A percentile compares a stretch with the other conserved stretches of the same genome.
These are phyloP conservation scores for Suillus weaverae DNA, from an alignment of 768 basidiomycete genomes.

Conservation along the genomic window DNA sequence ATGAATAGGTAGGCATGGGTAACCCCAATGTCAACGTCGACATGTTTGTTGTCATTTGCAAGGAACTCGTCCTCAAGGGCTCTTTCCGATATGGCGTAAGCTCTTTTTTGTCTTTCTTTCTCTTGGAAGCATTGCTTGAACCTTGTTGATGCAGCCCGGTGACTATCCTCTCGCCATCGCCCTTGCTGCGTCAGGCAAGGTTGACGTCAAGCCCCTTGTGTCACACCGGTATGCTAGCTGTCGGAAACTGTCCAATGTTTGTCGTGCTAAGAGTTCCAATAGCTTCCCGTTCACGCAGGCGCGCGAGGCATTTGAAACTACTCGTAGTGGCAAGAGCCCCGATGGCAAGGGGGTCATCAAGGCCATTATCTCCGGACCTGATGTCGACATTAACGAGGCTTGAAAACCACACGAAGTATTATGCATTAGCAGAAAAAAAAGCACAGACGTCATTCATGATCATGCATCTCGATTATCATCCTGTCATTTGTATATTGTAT, in stretches of 20 bases:
- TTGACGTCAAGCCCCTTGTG: slow-evolving; percentile 86
- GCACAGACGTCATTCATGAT: neutral
- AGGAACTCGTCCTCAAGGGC: slow-evolving; percentile 82
- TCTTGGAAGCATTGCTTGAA: neutral
- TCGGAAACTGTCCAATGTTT: slow-evolving; percentile 1
- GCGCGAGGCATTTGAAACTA: slow-evolving; percentile 77
- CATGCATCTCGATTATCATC: neutral
- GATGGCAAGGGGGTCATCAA: slow-evolving; percentile 92
- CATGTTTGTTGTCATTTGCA: slow-evolving; percentile 63
- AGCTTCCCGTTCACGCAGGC: slow-evolving; percentile 81
- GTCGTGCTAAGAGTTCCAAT: slow-evolving; percentile 7
- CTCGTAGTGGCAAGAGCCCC: slow-evolving; percentile 72
- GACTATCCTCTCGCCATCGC: slow-evolving; percentile 85
- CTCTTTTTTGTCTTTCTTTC: neutral
- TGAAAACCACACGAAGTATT: slow-evolving; percentile 20
- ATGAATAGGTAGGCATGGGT: slow-evolving; percentile 81
- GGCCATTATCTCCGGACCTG: slow-evolving; percentile 84
- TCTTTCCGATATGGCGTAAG: slow-evolving; percentile 89
- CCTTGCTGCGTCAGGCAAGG: slow-evolving; percentile 76
- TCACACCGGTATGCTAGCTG: slow-evolving; percentile 67
- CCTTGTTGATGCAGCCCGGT: slow-evolving; percentile 54
- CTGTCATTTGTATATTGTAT: neutral
- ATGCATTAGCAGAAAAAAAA: neutral
- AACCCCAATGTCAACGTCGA: slow-evolving; percentile 73
- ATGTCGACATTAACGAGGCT: slow-evolving; percentile 44